phyloP scores from a whole-genome alignment of 371 early-diverging fungal genomes.

The Polyrhizophydium stewartii region DNA sequence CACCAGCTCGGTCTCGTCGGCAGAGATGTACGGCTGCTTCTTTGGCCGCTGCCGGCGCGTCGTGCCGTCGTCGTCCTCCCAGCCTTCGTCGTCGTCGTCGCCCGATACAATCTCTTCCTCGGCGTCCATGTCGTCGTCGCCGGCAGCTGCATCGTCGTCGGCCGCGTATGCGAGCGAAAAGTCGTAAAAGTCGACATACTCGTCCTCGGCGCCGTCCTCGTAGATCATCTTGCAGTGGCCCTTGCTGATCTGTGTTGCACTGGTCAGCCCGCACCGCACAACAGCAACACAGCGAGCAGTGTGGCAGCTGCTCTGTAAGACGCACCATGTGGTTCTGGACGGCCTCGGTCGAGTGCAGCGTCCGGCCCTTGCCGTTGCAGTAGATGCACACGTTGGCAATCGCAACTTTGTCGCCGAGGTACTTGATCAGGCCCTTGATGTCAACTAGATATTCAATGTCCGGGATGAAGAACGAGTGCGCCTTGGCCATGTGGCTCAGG shows the following conservation, averaged over 20 bases:
- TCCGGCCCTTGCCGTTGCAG: constrained; percentile 90
- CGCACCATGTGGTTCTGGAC: constrained; percentile 91
- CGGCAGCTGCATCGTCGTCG: constrained; percentile 47
- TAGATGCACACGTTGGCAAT: constrained; percentile 90
- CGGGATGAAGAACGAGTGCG: constrained; percentile 93
- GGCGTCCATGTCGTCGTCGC: constrained; percentile 31
- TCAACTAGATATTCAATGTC: constrained; percentile 91
- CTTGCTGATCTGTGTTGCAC: constrained; percentile 58
- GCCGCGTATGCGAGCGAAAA: constrained; percentile 67
- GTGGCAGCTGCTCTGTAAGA: background rate
- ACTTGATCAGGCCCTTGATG: constrained; percentile 78
- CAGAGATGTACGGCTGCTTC: constrained; percentile 35
- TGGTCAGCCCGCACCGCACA: background rate
- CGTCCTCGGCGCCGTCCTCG: constrained; percentile 86
- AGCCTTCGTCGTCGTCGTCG: constrained; percentile 18
- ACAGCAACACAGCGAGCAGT: background rate
- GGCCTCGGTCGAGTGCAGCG: constrained; percentile 80
- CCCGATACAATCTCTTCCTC: constrained; percentile 18
- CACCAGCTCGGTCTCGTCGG: constrained; percentile 77
- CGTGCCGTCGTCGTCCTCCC: constrained; percentile 13
- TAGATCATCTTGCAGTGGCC: constrained; percentile 93
- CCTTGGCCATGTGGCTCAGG: constrained; percentile 84
- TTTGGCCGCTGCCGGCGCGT: background rate
- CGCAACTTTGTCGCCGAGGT: constrained; percentile 90
- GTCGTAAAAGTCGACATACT: constrained; percentile 91